These are phyloP conservation scores for Colletotrichum australisinense DNA, from an alignment of 2,329 filamentous ascomycete species.

Conservation along the genomic window DNA sequence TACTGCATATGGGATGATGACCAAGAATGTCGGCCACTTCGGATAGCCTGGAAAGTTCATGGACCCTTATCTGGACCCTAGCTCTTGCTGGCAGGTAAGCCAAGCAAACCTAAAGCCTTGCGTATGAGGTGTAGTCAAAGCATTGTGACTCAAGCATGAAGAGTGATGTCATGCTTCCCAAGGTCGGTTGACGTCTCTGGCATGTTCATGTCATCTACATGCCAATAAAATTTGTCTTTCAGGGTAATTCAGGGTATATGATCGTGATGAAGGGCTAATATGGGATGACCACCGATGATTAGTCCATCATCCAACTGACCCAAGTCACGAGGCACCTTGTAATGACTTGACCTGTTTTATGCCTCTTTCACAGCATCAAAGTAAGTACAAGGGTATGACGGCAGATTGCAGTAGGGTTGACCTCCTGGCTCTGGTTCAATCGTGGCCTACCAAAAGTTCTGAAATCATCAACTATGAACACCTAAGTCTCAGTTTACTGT, in stretches of 20 bases:
- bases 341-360: not conserved
- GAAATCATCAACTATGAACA: too few relatives aligned
- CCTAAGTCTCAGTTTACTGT: too few relatives aligned
- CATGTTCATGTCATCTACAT: conserved; percentile 21
- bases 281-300: not conserved
- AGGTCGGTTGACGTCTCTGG: not conserved
- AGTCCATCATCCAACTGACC: not conserved
- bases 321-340: not conserved
- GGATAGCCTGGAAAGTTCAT: conserved; percentile 14
- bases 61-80: not conserved
- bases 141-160: conserved; percentile 1
- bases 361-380: not conserved
- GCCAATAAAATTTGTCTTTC: not conserved
- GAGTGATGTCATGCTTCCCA: conserved; percentile 15
- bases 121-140: not conserved
- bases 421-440: too few relatives aligned
- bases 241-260: not conserved
- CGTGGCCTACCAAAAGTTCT: too few relatives aligned
- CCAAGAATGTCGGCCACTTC: not conserved
- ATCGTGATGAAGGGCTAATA: not conserved
- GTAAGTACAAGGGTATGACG: not conserved
- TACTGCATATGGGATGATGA: conserved; percentile 2
- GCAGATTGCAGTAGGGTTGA: not conserved
- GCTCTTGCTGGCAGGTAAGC: not conserved
- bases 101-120: not conserved